A percentile compares a stretch with the other conserved stretches of the same genome.
phyloP scores from a whole-genome alignment of 306 rosid genomes.

The Alnus glutinosa region DNA sequence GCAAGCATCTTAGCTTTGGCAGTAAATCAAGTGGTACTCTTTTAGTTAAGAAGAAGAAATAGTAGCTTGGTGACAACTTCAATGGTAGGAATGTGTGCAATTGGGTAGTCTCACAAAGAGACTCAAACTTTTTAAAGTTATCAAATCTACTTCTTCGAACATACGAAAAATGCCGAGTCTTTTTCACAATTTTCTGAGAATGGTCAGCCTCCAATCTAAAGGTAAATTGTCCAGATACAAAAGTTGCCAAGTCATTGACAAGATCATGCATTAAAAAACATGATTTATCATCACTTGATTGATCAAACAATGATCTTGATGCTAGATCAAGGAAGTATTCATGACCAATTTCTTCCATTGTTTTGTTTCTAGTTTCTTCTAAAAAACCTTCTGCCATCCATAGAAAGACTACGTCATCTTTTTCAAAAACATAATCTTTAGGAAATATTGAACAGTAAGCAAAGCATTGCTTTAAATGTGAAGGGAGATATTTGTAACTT shows the following conservation, averaged over 20 bases:
- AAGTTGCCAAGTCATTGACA: slow-evolving; percentile 22
- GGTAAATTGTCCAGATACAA: not conserved
- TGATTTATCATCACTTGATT: not conserved
- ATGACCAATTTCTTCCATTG: slow-evolving; percentile 14
- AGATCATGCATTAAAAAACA: slow-evolving; percentile 14
- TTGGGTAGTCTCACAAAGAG: not conserved
- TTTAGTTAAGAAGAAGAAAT: too few species aligned
- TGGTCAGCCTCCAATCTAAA: not conserved
- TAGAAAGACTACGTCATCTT: not conserved
- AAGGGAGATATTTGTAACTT: slow-evolving; percentile 14
- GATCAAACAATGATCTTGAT: slow-evolving; percentile 12
- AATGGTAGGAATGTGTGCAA: not conserved
- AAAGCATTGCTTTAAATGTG: too few species aligned
- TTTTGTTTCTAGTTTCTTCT: not conserved
- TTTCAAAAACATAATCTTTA: too few species aligned
- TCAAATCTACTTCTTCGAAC: accelerated
- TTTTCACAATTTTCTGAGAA: not conserved
- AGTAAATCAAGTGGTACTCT: too few species aligned
- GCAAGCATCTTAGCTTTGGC: too few species aligned
- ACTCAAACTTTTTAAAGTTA: too few species aligned
- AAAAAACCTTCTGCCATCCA: slow-evolving; percentile 31
- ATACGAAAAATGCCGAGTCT: slow-evolving; percentile 14
- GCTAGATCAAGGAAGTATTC: slow-evolving; percentile 1
- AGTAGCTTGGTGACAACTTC: not conserved
- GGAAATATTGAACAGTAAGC: too few species aligned